phyloP scores from a whole-genome alignment of 2,329 filamentous ascomycete genomes.

The Fusarium hainanense region DNA sequence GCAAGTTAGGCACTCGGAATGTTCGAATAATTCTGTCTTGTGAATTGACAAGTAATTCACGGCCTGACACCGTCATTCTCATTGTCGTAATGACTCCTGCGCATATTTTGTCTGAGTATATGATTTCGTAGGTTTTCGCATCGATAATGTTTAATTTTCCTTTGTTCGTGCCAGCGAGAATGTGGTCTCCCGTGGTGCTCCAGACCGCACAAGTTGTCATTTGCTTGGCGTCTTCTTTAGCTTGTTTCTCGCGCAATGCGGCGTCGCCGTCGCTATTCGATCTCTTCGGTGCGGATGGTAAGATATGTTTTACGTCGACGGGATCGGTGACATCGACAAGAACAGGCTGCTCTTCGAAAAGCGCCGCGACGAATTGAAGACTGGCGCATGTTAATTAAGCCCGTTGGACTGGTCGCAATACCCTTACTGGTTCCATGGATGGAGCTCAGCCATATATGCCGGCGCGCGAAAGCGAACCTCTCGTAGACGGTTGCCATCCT shows the following conservation, averaged over 20 bases:
- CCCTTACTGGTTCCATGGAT: slow-evolving; percentile 85
- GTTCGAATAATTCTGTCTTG: slow-evolving; percentile 96
- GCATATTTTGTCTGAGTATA: slow-evolving; percentile 90
- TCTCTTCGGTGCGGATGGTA: slow-evolving; percentile 86
- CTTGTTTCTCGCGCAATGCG: slow-evolving; percentile 81
- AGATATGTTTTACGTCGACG: slow-evolving; percentile 77
- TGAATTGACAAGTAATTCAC: slow-evolving; percentile 90
- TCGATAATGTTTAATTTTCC: slow-evolving; percentile 97
- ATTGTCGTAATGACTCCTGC: slow-evolving; percentile 89
- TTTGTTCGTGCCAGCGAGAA: slow-evolving; percentile 93
- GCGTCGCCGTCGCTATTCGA: slow-evolving; percentile 76
- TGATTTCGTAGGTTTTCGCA: slow-evolving; percentile 79
- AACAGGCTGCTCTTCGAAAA: slow-evolving; percentile 93
- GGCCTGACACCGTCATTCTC: slow-evolving; percentile 82
- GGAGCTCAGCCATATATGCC: slow-evolving; percentile 94
- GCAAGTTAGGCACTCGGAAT: slow-evolving; percentile 84
- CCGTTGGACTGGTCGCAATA: not conserved
- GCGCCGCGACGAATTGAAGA: slow-evolving; percentile 85
- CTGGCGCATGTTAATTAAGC: slow-evolving; percentile 51
- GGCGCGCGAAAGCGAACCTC: slow-evolving; percentile 92
- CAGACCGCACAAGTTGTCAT: slow-evolving; percentile 94
- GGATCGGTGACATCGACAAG: slow-evolving; percentile 82
- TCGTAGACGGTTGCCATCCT: slow-evolving; percentile 74
- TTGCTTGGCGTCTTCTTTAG: slow-evolving; percentile 92
- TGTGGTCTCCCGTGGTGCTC: slow-evolving; percentile 85